Evolutionary conservation across 352 stramenopile species (phyloP).

Genomic region (Blastocystis sp.): DNA sequence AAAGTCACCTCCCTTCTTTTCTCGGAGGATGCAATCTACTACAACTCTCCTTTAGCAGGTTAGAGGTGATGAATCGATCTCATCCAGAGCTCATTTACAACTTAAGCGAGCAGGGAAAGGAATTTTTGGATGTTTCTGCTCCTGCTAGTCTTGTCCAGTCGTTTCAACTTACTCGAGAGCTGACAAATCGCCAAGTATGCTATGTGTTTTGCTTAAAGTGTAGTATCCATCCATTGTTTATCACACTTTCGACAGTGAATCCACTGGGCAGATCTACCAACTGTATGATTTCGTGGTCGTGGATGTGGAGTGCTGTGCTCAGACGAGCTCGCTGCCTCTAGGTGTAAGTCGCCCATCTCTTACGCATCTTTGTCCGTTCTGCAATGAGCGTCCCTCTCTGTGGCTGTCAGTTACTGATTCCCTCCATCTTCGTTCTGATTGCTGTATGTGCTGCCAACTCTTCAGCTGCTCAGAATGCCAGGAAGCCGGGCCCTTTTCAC

Average conservation of each 20-base stretch:
- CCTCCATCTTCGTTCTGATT: neutral
- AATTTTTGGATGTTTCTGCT: neutral
- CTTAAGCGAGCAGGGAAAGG: neutral
- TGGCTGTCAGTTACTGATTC: neutral
- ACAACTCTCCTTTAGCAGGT: slow-evolving; percentile 29
- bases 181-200: neutral
- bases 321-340: neutral
- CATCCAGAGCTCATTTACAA: slow-evolving; percentile 28
- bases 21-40: neutral
- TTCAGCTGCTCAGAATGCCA: neutral
- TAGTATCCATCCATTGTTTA: slow-evolving; percentile 45
- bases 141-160: neutral
- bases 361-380: neutral
- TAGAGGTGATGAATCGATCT: neutral
- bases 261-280: neutral
- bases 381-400: neutral
- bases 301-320: neutral
- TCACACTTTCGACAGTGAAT: neutral
- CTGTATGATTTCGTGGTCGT: slow-evolving; percentile 45
- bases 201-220: neutral
- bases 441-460: slow-evolving; percentile 3
- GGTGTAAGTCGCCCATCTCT: neutral
- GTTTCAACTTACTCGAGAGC: neutral
- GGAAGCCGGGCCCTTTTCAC: neutral
- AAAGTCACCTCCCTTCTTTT: slow-evolving; percentile 10